These are phyloP conservation scores for Backusella macrospora DNA, from an alignment of 192 early-diverging fungal species.

Conservation along the genomic window DNA sequence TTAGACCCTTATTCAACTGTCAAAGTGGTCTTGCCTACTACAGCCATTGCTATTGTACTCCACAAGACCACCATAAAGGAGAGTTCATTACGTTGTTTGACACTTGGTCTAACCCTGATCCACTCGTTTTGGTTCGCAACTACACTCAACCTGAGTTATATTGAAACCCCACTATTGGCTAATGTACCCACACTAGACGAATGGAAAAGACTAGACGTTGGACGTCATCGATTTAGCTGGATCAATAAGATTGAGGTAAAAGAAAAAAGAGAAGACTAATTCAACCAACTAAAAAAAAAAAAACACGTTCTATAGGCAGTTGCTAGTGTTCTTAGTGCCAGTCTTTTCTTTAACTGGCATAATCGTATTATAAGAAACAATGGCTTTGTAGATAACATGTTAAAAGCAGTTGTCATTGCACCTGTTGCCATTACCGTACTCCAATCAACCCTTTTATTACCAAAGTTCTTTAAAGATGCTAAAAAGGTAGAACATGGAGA, in stretches of 20 bases:
- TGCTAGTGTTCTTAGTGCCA: slow-evolving; percentile 25
- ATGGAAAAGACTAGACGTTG: slow-evolving; percentile 16
- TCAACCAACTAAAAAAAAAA: background rate
- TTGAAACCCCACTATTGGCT: slow-evolving; percentile 29
- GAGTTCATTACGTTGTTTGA: slow-evolving; percentile 27
- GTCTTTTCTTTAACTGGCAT: slow-evolving; percentile 33
- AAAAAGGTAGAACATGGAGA: background rate
- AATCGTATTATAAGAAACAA: slow-evolving; percentile 26
- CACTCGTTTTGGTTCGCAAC: slow-evolving; percentile 35
- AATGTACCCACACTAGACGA: slow-evolving; percentile 15
- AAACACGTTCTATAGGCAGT: background rate
- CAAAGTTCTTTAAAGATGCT: slow-evolving; percentile 18
- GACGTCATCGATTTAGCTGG: slow-evolving; percentile 31
- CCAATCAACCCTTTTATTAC: slow-evolving; percentile 23
- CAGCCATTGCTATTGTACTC: slow-evolving; percentile 23
- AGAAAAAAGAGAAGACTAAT: background rate
- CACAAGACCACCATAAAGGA: slow-evolving; percentile 25
- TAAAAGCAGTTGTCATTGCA: slow-evolving; percentile 19
- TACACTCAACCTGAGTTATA: slow-evolving; percentile 28
- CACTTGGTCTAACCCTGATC: slow-evolving; percentile 24
- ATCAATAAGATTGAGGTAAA: slow-evolving; percentile 39
- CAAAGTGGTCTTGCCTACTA: slow-evolving; percentile 22
- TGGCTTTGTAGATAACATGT: slow-evolving; percentile 25
- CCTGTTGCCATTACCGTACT: slow-evolving; percentile 14
- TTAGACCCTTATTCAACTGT: slow-evolving; percentile 32